A percentile compares a stretch with the other conserved stretches of the same genome.
phyloP scores from a whole-genome alignment of 768 basidiomycete genomes.

The Tricholoma terreum region DNA sequence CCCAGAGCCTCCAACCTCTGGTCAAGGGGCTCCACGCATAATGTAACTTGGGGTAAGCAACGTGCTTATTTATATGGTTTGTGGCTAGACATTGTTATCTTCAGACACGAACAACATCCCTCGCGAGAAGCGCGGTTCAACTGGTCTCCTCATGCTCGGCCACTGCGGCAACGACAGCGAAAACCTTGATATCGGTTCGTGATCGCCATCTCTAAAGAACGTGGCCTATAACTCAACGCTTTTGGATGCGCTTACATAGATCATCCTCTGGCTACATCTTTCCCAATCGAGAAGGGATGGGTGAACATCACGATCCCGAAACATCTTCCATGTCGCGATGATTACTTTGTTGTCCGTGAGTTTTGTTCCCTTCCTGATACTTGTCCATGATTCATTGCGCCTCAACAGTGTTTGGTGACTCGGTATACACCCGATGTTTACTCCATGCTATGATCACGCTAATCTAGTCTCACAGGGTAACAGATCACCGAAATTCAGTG shows the following conservation, averaged over 20 bases:
- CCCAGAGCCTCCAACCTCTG: slow-evolving; percentile 18
- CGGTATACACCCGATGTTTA: slow-evolving; percentile 14
- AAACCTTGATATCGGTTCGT: slow-evolving; percentile 45
- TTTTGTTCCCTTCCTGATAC: not conserved
- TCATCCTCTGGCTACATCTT: slow-evolving; percentile 25
- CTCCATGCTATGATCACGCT: not conserved
- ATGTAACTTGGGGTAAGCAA: slow-evolving; percentile 22
- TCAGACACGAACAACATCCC: slow-evolving; percentile 35
- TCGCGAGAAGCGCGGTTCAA: slow-evolving; percentile 24
- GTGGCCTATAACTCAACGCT: not conserved
- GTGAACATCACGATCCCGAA: slow-evolving; percentile 14
- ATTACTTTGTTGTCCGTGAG: slow-evolving; percentile 27
- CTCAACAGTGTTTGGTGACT: slow-evolving; percentile 28
- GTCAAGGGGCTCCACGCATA: slow-evolving; percentile 17
- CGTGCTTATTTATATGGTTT: not conserved
- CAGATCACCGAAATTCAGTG: slow-evolving; percentile 24
- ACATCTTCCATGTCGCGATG: slow-evolving; percentile 12
- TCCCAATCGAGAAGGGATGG: slow-evolving; percentile 17
- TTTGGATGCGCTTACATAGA: slow-evolving; percentile 10
- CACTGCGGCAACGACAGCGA: slow-evolving; percentile 34
- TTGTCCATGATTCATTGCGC: not conserved
- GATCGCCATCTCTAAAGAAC: not conserved
- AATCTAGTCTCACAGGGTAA: slow-evolving; percentile 21
- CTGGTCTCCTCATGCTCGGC: slow-evolving; percentile 43
- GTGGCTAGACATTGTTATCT: not conserved